Base-by-base conservation (phyloP, 371 early-diverging fungal species). In the Apophysomyces trapeziformis region DNA sequence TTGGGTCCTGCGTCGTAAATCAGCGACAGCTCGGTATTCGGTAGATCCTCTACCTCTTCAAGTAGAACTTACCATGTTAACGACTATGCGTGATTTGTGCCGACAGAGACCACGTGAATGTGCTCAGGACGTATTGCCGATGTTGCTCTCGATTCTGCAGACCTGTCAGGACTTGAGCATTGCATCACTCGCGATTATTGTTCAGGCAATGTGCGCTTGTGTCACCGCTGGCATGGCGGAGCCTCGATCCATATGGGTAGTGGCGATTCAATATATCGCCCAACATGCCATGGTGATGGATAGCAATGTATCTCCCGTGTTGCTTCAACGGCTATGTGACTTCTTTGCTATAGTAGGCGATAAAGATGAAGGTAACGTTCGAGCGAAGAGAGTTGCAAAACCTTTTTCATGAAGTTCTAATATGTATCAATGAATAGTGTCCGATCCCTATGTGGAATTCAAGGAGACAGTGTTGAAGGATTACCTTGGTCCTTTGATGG, bases 171-270 rank as follows among this genome's bases (percentile, higher is more conserved):
- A 84, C 50, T 59, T 87, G 2, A 81, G 81, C 35, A 64, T 76
- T 21, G 76, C 86, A 0, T 82, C 85, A 1, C 65, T 86, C 1
- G 72, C 84, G 7, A 61, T 81, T 5, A 75, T 86, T 14, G 70
- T 87, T 18, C 64, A 80, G 9, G 77, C 79, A 9, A 75, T 87
- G 57, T 80, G 75, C 41, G 69, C 77, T 7, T 85, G 83, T 21
- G 72, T 86, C 9, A 58, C 70, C 6, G 79, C 82, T 0, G 79
- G 78, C 1, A 66, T 87, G 1, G 83, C 78, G 0, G 88, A 87
- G 26, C 78, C 86, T 7, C 72, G 88, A 18, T 84, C 88, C 26
- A 74, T 85, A 0, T 87, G 88, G 88, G 79, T 73, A 12, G 75
- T 87, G 0, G 60, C 80, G 6, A 69, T 87, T 0, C 73, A 73